A percentile compares a stretch with the other conserved stretches of the same genome.
Evolutionary conservation across 2,329 filamentous ascomycete species (phyloP).

Genomic region (Cladosporium sp.): DNA sequence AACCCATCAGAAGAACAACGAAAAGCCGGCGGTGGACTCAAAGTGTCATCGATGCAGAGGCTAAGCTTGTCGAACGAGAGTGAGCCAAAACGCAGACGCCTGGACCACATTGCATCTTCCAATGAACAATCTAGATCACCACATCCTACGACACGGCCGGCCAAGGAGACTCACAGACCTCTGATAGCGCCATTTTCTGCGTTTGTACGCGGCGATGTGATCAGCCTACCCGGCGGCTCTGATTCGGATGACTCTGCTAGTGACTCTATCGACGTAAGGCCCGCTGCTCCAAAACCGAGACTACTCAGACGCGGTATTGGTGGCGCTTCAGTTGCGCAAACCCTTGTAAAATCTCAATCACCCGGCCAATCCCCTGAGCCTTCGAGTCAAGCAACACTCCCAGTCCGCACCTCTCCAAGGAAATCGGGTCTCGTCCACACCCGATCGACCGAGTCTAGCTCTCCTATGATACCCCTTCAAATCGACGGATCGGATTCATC

Average conservation of each 20-base stretch:
- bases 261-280: background rate
- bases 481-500: background rate
- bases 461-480: constrained; percentile 8
- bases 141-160: background rate
- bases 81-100: constrained; percentile 23
- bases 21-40: background rate
- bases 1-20: constrained; percentile 23
- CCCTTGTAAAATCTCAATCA: background rate
- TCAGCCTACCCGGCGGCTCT: background rate
- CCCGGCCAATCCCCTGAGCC: background rate
- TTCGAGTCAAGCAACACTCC: background rate
- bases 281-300: background rate
- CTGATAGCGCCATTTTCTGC: background rate
- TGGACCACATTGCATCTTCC: constrained; percentile 1
- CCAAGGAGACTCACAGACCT: background rate
- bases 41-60: constrained; percentile 22
- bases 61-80: constrained; percentile 25
- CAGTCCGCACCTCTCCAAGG: constrained; percentile 5
- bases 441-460: background rate
- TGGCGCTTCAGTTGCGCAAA: constrained; percentile 6
- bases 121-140: constrained; percentile 1
- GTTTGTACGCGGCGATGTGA: constrained; percentile 1
- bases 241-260: background rate
- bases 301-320: constrained; percentile 13
- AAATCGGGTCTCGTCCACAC: background rate